Percentiles rank a stretch among this genome's conserved stretches.
Evolutionary conservation across 129 eudicot genomes (phyloP).

Genomic region (Pittosporum tobira): DNA sequence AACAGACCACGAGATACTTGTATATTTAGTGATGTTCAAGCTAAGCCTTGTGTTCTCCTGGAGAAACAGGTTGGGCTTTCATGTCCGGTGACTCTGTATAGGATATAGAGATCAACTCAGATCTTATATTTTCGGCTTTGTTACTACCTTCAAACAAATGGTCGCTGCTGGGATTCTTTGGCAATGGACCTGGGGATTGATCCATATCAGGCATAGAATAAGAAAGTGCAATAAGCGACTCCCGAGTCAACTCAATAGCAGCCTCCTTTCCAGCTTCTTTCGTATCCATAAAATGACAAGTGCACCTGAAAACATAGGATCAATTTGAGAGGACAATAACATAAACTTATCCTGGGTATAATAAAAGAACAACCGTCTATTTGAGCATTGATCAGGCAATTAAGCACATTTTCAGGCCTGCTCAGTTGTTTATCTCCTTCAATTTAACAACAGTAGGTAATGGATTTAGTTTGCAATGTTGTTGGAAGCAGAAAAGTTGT

Average conservation of each 20-base stretch:
- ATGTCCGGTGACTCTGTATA: conserved; percentile 46
- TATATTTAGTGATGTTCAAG: conserved; percentile 7
- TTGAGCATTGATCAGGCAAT: not conserved
- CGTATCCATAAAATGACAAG: conserved; percentile 47
- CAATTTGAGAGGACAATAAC: conserved; percentile 7
- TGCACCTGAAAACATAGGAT: conserved; percentile 18
- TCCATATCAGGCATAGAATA: conserved; percentile 40
- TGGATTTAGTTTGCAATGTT: not conserved
- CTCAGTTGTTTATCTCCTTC: too few relatives aligned
- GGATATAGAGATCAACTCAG: conserved; percentile 50
- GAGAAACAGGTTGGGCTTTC: conserved; percentile 23
- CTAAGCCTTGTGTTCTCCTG: conserved; percentile 29
- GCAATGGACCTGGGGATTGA: conserved; percentile 4
- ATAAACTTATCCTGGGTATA: not conserved
- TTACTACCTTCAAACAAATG: conserved; percentile 21
- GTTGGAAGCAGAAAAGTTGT: not conserved
- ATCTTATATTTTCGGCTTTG: conserved; percentile 40
- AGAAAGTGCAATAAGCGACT: conserved; percentile 68
- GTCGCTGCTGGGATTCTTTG: conserved; percentile 15
- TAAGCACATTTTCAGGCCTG: too few relatives aligned
- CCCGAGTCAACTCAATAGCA: conserved; percentile 54
- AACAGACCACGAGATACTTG: conserved; percentile 1
- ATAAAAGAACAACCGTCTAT: not conserved
- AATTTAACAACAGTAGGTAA: too few relatives aligned
- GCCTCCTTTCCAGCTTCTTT: conserved; percentile 41